Base-by-base conservation (phyloP, 768 basidiomycete genomes). In the Gloeopeniophorella convolvens region DNA sequence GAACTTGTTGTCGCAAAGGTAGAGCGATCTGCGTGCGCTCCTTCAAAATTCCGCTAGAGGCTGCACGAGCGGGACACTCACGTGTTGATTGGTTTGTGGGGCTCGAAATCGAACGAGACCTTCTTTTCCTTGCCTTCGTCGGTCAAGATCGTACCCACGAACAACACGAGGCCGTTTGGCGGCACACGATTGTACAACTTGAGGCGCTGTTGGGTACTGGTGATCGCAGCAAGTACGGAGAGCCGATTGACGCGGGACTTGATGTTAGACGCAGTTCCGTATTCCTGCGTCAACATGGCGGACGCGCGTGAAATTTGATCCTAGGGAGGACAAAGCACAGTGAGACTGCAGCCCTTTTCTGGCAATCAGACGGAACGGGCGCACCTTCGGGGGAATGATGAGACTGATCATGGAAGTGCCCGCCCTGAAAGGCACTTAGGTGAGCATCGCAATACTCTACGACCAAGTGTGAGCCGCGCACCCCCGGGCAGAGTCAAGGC, bases 101-200 rank as follows among this genome's bases (percentile, higher is more conserved):
- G 96, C 66, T 96, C 92, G 57, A 99, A 94, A 68, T 97, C 95
- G 62, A 98, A 97, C 0, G 91, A 93, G 26, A 95, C 90, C 68
- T 98, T 99, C 77, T 98, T 98, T 70, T 98, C 96, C 69, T 99
- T 99, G 51, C 95, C 95, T 69, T 98, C 95, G 60, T 97, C 93
- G 42, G 95, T 99, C 46, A 98, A 72, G 62, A 99, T 89, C 10
- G 96, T 99, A 26, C 96, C 96, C 50, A 98, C 96, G 68, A 97
- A 99, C 32, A 99, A 82, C 55, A 98, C 91, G 16, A 99, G 81
- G 48, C 94, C 96, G 58, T 98, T 98, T 2, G 92, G 91, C 1
- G 96, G 96, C 0, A 96, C 93, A 53, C 92, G 82, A 65, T 86
- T 91, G 74, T 97, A 99, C 15, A 99, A 75, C 72, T 99, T 99